Evolutionary conservation across 1,284 basidiomycete species (phyloP).

Genomic region (Marasmius fiardii): DNA sequence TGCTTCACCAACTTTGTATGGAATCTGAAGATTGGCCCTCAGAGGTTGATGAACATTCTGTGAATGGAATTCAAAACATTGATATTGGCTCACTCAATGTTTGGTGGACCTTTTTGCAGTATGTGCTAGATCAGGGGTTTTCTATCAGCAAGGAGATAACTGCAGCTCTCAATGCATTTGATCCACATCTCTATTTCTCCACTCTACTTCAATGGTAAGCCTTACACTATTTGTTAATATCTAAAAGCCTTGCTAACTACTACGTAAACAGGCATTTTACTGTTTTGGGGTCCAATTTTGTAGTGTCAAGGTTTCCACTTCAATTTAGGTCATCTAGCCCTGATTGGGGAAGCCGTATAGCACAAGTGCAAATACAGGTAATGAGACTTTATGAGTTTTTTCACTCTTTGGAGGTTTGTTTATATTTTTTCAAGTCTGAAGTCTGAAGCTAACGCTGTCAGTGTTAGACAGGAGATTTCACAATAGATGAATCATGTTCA

Average conservation of each 20-base stretch:
- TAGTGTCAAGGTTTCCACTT: too few relatives aligned
- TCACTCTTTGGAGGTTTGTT: background rate
- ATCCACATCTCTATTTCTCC: background rate
- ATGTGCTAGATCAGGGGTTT: background rate
- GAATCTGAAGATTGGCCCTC: background rate
- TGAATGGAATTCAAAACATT: background rate
- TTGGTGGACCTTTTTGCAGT: too few relatives aligned
- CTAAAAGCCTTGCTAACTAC: too few relatives aligned
- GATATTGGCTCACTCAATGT: background rate
- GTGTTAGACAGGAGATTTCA: background rate
- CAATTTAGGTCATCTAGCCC: too few relatives aligned
- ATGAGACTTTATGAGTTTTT: too few relatives aligned
- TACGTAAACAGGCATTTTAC: too few relatives aligned
- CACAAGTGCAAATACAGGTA: too few relatives aligned
- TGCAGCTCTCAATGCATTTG: background rate
- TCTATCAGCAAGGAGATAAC: background rate
- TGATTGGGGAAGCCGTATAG: too few relatives aligned
- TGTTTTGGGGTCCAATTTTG: background rate
- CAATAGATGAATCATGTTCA: background rate
- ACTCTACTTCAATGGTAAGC: background rate
- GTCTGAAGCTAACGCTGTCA: too few relatives aligned
- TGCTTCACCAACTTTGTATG: background rate
- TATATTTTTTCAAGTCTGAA: background rate
- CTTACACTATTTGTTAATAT: background rate
- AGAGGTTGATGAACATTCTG: background rate